Evolutionary conservation across 2,329 filamentous ascomycete genomes (phyloP).

Genomic region (Penicillium sp.): DNA sequence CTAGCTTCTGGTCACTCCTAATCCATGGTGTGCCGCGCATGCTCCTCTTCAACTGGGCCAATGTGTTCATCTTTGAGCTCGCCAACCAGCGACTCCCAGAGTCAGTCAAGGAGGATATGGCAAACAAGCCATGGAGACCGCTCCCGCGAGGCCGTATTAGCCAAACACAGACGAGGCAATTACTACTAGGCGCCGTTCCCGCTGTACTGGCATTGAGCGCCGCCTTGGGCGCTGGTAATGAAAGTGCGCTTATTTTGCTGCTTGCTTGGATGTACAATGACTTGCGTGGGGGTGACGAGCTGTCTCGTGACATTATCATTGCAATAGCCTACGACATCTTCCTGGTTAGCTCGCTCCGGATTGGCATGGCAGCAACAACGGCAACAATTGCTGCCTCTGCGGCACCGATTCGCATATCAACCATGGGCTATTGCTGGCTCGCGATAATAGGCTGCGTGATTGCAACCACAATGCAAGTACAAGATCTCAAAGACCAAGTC

Average conservation of each 20-base stretch:
- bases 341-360: constrained; percentile 24
- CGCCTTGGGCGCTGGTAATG: constrained; percentile 28
- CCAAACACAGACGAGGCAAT: constrained; percentile 20
- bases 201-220: constrained; percentile 26
- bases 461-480: constrained; percentile 44
- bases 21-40: constrained; percentile 4
- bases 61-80: constrained; percentile 44
- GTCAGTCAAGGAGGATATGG: constrained; percentile 43
- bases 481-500: constrained; percentile 45
- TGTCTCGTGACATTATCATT: constrained; percentile 34
- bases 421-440: constrained; percentile 13
- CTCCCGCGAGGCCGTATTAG: constrained; percentile 36
- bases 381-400: background rate
- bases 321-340: constrained; percentile 30
- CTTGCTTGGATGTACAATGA: constrained; percentile 52
- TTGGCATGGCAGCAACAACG: constrained; percentile 10
- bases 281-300: constrained; percentile 33
- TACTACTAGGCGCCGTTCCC: constrained; percentile 33
- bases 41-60: constrained; percentile 36
- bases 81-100: constrained; percentile 46
- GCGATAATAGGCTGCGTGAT: constrained; percentile 36
- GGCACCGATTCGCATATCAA: background rate
- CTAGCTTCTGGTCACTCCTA: background rate
- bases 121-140: constrained; percentile 50
- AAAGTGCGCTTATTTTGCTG: constrained; percentile 37